phyloP scores from a whole-genome alignment of 805 yeast species.

The Ogataea nitratoaversa region DNA sequence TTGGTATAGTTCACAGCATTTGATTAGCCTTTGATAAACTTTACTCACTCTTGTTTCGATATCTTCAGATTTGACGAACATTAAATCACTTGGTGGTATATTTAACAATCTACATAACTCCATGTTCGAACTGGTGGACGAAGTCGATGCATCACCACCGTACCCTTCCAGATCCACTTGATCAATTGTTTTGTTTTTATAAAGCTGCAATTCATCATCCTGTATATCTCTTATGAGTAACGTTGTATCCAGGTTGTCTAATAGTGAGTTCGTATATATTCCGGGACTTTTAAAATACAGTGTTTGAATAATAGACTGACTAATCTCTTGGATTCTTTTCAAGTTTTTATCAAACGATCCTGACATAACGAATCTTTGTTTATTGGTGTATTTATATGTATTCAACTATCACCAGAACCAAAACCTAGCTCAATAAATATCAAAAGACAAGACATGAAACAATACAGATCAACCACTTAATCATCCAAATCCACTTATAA shows the following conservation, averaged over 20 bases:
- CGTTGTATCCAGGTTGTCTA: conserved; percentile 18
- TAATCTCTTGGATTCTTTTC: conserved; percentile 13
- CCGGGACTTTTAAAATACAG: conserved; percentile 18
- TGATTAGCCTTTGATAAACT: background rate
- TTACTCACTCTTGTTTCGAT: background rate
- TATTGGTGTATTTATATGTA: too few relatives aligned
- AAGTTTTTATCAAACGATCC: conserved; percentile 14
- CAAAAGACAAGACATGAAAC: too few relatives aligned
- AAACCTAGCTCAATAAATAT: too few relatives aligned
- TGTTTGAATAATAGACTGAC: conserved; percentile 19
- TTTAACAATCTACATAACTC: conserved; percentile 1
- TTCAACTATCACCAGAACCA: background rate
- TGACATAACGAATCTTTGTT: background rate
- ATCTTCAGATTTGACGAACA: background rate
- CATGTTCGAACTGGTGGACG: background rate
- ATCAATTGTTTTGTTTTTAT: conserved; percentile 15
- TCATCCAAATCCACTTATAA: too few relatives aligned
- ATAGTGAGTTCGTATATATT: conserved; percentile 21
- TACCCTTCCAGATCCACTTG: conserved; percentile 21
- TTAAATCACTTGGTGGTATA: background rate
- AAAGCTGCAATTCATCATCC: conserved; percentile 15
- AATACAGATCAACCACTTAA: too few relatives aligned
- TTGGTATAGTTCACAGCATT: conserved; percentile 1
- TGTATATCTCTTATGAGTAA: conserved; percentile 22
- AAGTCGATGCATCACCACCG: conserved; percentile 4